These are phyloP conservation scores for Pichia cabralensis DNA, from an alignment of 805 yeast species.

Conservation along the genomic window DNA sequence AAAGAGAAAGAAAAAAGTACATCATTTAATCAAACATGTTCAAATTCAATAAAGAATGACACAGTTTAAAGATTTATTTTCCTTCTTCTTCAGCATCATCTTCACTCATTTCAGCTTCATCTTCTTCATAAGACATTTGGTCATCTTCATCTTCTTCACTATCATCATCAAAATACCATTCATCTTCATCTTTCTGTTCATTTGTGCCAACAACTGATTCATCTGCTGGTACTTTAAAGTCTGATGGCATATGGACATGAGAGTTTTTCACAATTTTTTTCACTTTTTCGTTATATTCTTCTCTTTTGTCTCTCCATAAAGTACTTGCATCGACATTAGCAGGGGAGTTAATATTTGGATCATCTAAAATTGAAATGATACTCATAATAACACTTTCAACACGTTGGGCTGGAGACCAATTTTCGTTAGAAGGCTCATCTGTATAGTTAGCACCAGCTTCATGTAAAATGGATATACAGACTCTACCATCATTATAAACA, in stretches of 20 bases:
- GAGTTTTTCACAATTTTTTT: conserved; percentile 76
- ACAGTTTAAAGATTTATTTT: too few relatives aligned
- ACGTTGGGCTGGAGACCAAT: conserved; percentile 90
- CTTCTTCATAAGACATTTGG: conserved; percentile 33
- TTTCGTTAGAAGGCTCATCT: conserved; percentile 88
- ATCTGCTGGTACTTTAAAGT: conserved; percentile 59
- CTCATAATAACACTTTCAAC: conserved; percentile 87
- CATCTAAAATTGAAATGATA: conserved; percentile 82
- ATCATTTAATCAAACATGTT: too few relatives aligned
- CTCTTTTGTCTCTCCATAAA: conserved; percentile 74
- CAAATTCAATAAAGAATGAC: too few relatives aligned
- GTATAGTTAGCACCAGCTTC: conserved; percentile 84
- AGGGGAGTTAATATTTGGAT: conserved; percentile 88
- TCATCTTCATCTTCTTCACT: conserved; percentile 44
- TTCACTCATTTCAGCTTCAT: conserved; percentile 35
- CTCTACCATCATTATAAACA: conserved; percentile 83
- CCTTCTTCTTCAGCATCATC: conserved; percentile 34
- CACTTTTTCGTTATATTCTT: conserved; percentile 65
- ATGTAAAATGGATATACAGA: conserved; percentile 55
- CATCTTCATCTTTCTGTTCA: conserved; percentile 32
- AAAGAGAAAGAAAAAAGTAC: too few relatives aligned
- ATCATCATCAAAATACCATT: conserved; percentile 49
- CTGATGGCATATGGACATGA: conserved; percentile 78
- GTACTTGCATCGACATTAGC: conserved; percentile 96
- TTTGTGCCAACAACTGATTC: conserved; percentile 16